Conservation (phyloP, 1,139 yeast species). For the Blastobotrys persicus region DNA sequence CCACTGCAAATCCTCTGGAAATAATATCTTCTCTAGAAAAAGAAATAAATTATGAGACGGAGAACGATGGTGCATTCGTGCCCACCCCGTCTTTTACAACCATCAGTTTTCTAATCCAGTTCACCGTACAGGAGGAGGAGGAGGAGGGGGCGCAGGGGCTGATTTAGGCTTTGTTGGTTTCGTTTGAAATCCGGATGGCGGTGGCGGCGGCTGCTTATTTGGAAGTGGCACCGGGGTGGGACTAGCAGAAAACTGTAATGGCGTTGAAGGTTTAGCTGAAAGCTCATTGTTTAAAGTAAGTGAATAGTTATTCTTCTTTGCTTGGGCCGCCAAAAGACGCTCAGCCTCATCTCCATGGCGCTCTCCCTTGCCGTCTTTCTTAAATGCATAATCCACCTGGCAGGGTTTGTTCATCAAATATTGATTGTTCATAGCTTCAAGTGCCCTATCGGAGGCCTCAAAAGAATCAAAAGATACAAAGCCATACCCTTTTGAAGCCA, state of each 20-base stretch:
- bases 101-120: no score
- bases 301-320: constrained; percentile 42
- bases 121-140: background rate
- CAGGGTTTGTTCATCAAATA: constrained; percentile 66
- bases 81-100: no score
- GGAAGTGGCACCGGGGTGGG: background rate
- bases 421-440: constrained; percentile 66
- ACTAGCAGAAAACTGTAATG: background rate
- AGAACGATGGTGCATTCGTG: no score
- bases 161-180: constrained; percentile 3
- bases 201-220: constrained; percentile 1
- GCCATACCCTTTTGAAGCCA: constrained; percentile 62
- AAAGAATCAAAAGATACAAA: constrained; percentile 62
- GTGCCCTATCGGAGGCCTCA: constrained; percentile 68
- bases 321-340: constrained; percentile 68
- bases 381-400: constrained; percentile 67
- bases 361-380: constrained; percentile 55
- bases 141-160: constrained; percentile 13
- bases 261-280: background rate
- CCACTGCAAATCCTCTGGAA: no score
- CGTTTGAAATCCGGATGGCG: background rate
- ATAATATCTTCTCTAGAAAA: background rate
- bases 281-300: background rate
- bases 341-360: constrained; percentile 83
- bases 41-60: background rate